phyloP scores from a whole-genome alignment of 2,329 filamentous ascomycete genomes.

The Atkinsonella texensis region DNA sequence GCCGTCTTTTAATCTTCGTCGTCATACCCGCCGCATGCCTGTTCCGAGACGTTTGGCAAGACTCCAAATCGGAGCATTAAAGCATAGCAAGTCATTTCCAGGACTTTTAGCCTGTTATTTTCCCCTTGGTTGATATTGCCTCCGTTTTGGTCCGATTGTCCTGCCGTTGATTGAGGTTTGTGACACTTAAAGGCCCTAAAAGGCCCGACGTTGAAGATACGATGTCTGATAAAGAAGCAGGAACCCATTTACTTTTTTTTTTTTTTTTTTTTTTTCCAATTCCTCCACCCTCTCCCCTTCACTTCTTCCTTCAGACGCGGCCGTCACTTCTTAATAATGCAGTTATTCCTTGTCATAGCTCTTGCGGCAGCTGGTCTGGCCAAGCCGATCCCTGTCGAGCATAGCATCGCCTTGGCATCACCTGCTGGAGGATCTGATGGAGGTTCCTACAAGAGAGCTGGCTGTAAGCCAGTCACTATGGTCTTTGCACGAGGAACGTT shows the following conservation, averaged over 20 bases:
- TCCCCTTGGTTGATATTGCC: too few species aligned
- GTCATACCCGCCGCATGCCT: too few species aligned
- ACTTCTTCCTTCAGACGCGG: neutral
- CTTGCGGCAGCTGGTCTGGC: neutral
- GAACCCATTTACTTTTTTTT: neutral
- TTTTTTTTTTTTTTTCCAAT: too few species aligned
- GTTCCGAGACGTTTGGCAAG: too few species aligned
- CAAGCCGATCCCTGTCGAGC: neutral
- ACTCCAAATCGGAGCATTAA: too few species aligned
- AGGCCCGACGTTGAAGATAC: neutral
- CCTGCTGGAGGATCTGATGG: neutral
- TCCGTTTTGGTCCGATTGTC: too few species aligned
- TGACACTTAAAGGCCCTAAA: neutral
- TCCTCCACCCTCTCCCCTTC: neutral
- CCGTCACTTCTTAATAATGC: neutral
- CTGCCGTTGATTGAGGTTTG: neutral
- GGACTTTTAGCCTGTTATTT: too few species aligned
- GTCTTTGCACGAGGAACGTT: neutral
- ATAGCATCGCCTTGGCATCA: neutral
- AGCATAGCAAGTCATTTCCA: too few species aligned
- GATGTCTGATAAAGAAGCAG: neutral
- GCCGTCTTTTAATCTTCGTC: too few species aligned
- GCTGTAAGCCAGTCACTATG: neutral
- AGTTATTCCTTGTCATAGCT: neutral
- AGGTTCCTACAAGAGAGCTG: neutral